Conservation (phyloP, 495 filamentous ascomycete genomes). For the Aspergillus campestris region DNA sequence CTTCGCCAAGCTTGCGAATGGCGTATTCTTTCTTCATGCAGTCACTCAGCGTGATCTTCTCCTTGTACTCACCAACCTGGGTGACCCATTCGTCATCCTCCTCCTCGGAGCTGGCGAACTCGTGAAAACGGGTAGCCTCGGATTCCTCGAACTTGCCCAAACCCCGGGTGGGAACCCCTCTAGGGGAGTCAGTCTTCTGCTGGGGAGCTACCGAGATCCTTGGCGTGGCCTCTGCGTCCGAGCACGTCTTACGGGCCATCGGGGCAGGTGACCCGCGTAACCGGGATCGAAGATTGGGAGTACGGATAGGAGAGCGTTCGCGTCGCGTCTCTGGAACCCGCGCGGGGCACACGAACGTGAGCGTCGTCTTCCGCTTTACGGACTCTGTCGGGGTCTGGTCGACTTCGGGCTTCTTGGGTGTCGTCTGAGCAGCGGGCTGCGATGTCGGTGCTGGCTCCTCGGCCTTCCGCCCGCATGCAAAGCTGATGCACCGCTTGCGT, state of each 20-base stretch:
- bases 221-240: constrained; percentile 10
- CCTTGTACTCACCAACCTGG: constrained; percentile 50
- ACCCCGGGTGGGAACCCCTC: constrained; percentile 31
- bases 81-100: constrained; percentile 83
- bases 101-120: constrained; percentile 76
- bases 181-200: constrained; percentile 3
- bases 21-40: constrained; percentile 83
- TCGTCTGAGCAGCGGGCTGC: constrained; percentile 10
- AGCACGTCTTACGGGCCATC: constrained; percentile 42
- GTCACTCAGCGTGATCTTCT: constrained; percentile 77
- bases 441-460: constrained; percentile 18
- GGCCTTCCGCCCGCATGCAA: constrained; percentile 62
- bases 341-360: constrained; percentile 56
- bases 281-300: constrained; percentile 24
- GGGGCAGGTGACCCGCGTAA: constrained; percentile 39
- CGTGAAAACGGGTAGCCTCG: constrained; percentile 76
- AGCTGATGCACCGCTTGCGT: constrained; percentile 83
- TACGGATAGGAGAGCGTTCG: constrained; percentile 24
- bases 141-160: constrained; percentile 52
- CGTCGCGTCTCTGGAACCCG: constrained; percentile 24
- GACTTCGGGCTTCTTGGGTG: constrained; percentile 5
- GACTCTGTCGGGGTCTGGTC: constrained; percentile 21
- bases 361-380: constrained; percentile 42
- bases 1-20: constrained; percentile 79
- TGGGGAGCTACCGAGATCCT: constrained; percentile 2